phyloP scores from a whole-genome alignment of 768 basidiomycete species.

The Suillus fuscotomentosus region DNA sequence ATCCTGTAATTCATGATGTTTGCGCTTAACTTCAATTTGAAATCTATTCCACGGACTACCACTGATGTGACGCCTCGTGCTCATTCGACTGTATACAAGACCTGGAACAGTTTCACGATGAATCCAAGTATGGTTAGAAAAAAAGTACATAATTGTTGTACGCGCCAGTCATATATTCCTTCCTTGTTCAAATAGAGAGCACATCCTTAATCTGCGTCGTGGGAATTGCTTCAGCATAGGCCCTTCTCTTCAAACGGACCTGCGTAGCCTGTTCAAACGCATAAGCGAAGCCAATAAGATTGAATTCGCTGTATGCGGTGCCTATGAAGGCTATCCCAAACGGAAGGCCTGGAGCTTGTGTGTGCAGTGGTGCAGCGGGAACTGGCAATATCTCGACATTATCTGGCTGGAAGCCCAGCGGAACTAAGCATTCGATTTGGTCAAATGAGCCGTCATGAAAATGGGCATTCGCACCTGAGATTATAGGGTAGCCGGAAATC shows the following conservation, averaged over 20 bases:
- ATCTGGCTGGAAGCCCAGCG: constrained; percentile 57
- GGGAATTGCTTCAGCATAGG: constrained; percentile 53
- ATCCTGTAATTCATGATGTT: neutral
- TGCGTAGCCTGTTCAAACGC: constrained; percentile 68
- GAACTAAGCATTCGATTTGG: constrained; percentile 34
- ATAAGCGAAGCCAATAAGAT: constrained; percentile 56
- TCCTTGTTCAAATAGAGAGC: constrained; percentile 13
- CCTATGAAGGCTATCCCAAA: constrained; percentile 64
- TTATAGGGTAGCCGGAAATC: constrained; percentile 64
- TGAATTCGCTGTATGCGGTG: constrained; percentile 58
- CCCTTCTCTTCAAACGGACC: constrained; percentile 45
- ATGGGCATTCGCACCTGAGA: constrained; percentile 47
- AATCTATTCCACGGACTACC: neutral
- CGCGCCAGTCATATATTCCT: neutral
- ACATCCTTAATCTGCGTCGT: constrained; percentile 47
- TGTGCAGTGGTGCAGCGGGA: constrained; percentile 41
- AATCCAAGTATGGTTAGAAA: neutral
- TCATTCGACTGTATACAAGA: neutral
- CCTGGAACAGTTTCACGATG: neutral
- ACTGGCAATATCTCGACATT: constrained; percentile 37
- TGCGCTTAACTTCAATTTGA: neutral
- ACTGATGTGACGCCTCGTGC: neutral
- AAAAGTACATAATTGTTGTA: no score
- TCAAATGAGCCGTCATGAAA: constrained; percentile 3
- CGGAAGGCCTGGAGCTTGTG: constrained; percentile 45